Base-by-base conservation (phyloP, 495 filamentous ascomycete genomes). In the Penicillium malachiteum region DNA sequence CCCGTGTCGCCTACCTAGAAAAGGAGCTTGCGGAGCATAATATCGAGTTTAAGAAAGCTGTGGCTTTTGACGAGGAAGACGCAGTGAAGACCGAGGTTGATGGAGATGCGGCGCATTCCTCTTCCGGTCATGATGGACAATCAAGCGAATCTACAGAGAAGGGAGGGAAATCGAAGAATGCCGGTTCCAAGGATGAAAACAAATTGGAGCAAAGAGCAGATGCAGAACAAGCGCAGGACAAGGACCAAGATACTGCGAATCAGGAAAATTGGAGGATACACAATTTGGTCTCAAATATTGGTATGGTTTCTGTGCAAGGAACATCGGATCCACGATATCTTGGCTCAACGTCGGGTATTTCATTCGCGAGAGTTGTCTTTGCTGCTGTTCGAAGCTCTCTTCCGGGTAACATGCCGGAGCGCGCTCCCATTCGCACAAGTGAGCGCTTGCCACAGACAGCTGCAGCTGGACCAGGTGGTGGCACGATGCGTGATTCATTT, bases 361-460 rank as follows among this genome's bases (percentile, higher is more conserved):
- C 92, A 1, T 97, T 97, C 71, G 92, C 93, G 13, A 82, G 91
- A 41, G 90, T 97, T 7, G 92, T 97, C 21, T 95, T 96, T 64
- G 92, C 93, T 10, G 93, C 93, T 0, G 90, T 97, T 45, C 93
- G 95, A 68, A 91, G 87, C 52, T 92, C 89, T 0, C 87, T 95
- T 1, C 66, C 71, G 5, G 73, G 73, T 1, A 75, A 76, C 42
- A 58, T 62, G 33, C 82, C 87, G 2, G 88, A 90, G 57, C 84
- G 84, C 26, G 80, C 79, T 34, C 58, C 79, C 54, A 60, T 77
- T 66, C 58, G 78, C 61, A 75, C 76, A 17, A 81, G 74, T 45
- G 77, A 80, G 51, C 70, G 70, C 17, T 54, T 76, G 39, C 72
- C 74, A 9, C 71, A 73, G 53, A 73, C 69, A n/a, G 63, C 65